A percentile compares a stretch with the other conserved stretches of the same genome.
Conservation (phyloP, 352 stramenopile genomes). For the Phytophthora pistaciae region DNA sequence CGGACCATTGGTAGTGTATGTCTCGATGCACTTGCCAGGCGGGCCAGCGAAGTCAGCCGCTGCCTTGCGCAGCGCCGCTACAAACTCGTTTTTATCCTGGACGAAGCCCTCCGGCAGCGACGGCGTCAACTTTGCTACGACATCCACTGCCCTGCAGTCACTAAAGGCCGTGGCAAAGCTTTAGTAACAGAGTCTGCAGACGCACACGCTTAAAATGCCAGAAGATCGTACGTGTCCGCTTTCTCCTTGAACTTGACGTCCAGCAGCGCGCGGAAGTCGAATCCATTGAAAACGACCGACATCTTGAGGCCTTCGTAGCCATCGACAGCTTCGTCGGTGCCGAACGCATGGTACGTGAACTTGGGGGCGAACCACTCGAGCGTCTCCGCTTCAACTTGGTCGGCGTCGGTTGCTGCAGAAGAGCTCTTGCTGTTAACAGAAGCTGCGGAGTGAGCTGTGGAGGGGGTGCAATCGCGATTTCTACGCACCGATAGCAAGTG, state of each 20-base stretch:
- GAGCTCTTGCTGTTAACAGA: not conserved
- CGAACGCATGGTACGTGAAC: constrained; percentile 88
- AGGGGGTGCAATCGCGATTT: not conserved
- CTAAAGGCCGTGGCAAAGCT: not conserved
- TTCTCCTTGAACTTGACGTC: constrained; percentile 64
- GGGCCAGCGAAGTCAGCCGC: constrained; percentile 45
- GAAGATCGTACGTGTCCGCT: constrained; percentile 42
- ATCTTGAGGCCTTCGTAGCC: constrained; percentile 71
- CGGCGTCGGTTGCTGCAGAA: constrained; percentile 44
- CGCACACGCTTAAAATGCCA: constrained; percentile 4
- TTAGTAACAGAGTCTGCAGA: not conserved
- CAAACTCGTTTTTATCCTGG: constrained; percentile 53
- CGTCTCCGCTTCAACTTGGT: constrained; percentile 52
- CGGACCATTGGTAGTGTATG: constrained; percentile 41
- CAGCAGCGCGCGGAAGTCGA: constrained; percentile 70
- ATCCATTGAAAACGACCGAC: constrained; percentile 67
- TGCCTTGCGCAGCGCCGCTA: constrained; percentile 25
- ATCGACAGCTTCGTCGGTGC: constrained; percentile 74
- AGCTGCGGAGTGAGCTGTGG: not conserved
- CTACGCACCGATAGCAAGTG: constrained; percentile 64
- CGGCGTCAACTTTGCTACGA: constrained; percentile 54
- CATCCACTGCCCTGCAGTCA: constrained; percentile 51
- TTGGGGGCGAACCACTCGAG: constrained; percentile 66
- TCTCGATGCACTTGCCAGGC: constrained; percentile 47
- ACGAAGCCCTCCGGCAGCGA: constrained; percentile 59